Base-by-base conservation (phyloP, 345 rosid species). In the Arabidopsis suecica region DNA sequence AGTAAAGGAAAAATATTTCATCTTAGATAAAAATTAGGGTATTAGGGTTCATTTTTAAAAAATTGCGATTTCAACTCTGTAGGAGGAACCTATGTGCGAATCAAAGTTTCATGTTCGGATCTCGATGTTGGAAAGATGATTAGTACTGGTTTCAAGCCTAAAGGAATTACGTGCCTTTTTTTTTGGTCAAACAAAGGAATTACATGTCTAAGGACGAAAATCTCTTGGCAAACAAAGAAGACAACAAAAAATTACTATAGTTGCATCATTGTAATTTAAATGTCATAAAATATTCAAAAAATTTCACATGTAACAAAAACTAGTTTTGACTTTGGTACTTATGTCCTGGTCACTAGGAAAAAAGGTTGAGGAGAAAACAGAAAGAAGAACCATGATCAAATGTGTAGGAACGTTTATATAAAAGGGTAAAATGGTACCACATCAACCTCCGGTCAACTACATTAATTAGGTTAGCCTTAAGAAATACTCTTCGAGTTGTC, bases 401-500 rank as follows among this genome's bases (percentile, higher is more conserved):
- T 11, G 78, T 44, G 65, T 44, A 23, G 37, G 14, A 14, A 65
- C 23, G 60, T 74, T 74, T 48, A 58, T 38, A 65, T 65, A 41
- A 48, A 57, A 49, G 37, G 68, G 73, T 30, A 58, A 34, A 45
- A 18, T 47, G 49, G 72, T 74, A 74, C 56, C 68, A 68, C 48
- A 65, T 41, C 5, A 49, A 0, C 25, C 55, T 50, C 48, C 14
- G 20, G 61, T 67, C 78, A 75, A 75, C 45, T 14, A 7, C 73
- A 75, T 75, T 36, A 49, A 57, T 66, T 58, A 74, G 61, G 11
- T 49, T 30, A 42, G 67, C 42, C 54, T 57, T 74, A 33, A 38
- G 49, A 41, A 47, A 25, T 56, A 28, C 34, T 38, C 73, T 59
- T 67, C 36, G 61, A 37, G 37, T 74, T 67, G 73, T 67, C 78